Conservation (phyloP, 306 rosid genomes). For the Cucumis cinereus region DNA sequence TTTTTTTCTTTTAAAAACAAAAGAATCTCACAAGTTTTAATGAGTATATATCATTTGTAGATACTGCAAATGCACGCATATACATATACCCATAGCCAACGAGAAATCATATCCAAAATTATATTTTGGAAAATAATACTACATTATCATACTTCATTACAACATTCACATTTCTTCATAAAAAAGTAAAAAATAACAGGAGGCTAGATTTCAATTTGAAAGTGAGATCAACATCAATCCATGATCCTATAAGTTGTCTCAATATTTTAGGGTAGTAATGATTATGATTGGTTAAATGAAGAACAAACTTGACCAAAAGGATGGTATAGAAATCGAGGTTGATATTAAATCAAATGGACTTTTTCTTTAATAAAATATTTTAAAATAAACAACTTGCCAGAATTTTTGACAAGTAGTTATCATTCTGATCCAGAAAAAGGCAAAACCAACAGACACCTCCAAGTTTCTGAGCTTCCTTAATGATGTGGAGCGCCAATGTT, state of each 20-base stretch:
- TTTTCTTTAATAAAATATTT: background rate
- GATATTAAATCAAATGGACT: background rate
- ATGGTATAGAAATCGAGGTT: background rate
- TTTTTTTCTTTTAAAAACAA: too few relatives aligned
- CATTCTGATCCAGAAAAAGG: slow-evolving; percentile 4
- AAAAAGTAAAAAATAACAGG: background rate
- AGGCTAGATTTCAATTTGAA: background rate
- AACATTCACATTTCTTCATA: background rate
- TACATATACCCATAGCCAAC: background rate
- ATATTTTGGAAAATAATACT: background rate
- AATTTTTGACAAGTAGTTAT: background rate
- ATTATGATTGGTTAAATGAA: background rate
- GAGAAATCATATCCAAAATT: background rate
- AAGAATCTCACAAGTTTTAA: background rate
- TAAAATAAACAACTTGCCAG: background rate
- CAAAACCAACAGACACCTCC: slow-evolving; percentile 38
- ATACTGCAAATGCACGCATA: background rate
- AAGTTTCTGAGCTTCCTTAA: slow-evolving; percentile 84
- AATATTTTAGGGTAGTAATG: background rate
- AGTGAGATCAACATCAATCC: background rate
- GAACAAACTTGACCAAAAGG: background rate
- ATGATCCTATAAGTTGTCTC: background rate
- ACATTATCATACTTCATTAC: background rate
- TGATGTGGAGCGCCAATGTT: slow-evolving; percentile 75
- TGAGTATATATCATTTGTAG: background rate